Base-by-base conservation (phyloP, 108 stramenopile genomes). In the Conticribra weissflogii region DNA sequence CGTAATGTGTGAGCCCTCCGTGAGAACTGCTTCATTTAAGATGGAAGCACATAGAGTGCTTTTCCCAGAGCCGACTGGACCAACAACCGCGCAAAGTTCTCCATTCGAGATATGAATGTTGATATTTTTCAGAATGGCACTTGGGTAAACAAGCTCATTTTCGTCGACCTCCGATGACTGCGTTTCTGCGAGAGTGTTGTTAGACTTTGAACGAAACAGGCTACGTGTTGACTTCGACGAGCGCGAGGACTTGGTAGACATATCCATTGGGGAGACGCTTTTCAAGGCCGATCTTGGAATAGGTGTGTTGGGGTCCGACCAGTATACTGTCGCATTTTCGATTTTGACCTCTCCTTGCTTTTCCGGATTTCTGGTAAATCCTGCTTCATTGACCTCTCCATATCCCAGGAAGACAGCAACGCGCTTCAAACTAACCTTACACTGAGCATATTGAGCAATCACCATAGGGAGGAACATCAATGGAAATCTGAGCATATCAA, bases 61-160 rank as follows among this genome's bases (percentile, higher is more conserved):
- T 72, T 97, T 97, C 15, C 96, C 96, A 52, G 74, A 77, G 7
- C 88, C 96, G 15, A 97, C 96, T 8, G 82, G 72, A 1, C 96
- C 96, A 31, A 97, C 81, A 29, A 97, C 78, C 19, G 93, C 96
- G 57, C 86, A 85, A 1, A 96, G 83, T 44, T 92, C 81, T 15
- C 96, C 96, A 49, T 58, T 66, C 19, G 49, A 25, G 0, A 96
- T 79, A 32, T 62, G 45, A 19, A 87, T 53, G 41, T 58, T 80
- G 34, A 88, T 65, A 57, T 74, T 57, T 7, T 33, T 46, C 53
- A 88, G 54, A 17, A 86, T 56, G 27, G 90, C 44, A 48, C 80
- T 83, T 0, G 86, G 87, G 32, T 79, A 87, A 9, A 56, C 52
- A 48, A 78, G 50, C 8, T 56, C 74, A 32, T 68, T 68, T 36